These are phyloP conservation scores for Peronospora destructor DNA, from an alignment of 352 stramenopile species.

Conservation along the genomic window DNA sequence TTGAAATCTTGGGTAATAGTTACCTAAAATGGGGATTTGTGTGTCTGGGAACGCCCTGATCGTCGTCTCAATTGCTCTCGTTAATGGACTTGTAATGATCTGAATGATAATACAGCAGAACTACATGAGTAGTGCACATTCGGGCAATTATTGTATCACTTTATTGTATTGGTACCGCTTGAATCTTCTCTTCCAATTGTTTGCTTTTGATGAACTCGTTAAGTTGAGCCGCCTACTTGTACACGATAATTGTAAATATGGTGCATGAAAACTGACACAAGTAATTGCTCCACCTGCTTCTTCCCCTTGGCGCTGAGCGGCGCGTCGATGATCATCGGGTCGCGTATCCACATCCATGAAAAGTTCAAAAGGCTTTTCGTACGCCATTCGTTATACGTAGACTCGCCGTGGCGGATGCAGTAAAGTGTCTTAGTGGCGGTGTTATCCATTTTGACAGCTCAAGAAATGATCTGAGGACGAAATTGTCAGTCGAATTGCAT, in stretches of 20 bases:
- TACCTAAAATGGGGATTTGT: conserved; percentile 54
- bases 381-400: conserved; percentile 85
- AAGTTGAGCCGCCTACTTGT: conserved; percentile 34
- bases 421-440: conserved; percentile 59
- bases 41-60: conserved; percentile 48
- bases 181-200: conserved; percentile 51
- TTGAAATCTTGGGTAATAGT: background rate
- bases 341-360: conserved; percentile 77
- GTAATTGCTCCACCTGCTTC: conserved; percentile 37
- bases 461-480: background rate
- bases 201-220: conserved; percentile 31
- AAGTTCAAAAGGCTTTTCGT: conserved; percentile 73
- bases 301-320: conserved; percentile 65
- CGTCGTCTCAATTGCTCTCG: conserved; percentile 76
- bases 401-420: conserved; percentile 84
- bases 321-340: conserved; percentile 82
- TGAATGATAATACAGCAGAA: conserved; percentile 12
- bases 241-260: background rate
- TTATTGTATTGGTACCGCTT: conserved; percentile 38
- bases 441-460: conserved; percentile 7
- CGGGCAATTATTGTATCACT: background rate
- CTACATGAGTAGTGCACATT: background rate
- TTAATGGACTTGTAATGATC: conserved; percentile 81
- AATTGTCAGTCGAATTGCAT: background rate
- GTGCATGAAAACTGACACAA: background rate